These are phyloP conservation scores for Aspergillus hiratsukae DNA, from an alignment of 2,329 filamentous ascomycete genomes.

Conservation along the genomic window DNA sequence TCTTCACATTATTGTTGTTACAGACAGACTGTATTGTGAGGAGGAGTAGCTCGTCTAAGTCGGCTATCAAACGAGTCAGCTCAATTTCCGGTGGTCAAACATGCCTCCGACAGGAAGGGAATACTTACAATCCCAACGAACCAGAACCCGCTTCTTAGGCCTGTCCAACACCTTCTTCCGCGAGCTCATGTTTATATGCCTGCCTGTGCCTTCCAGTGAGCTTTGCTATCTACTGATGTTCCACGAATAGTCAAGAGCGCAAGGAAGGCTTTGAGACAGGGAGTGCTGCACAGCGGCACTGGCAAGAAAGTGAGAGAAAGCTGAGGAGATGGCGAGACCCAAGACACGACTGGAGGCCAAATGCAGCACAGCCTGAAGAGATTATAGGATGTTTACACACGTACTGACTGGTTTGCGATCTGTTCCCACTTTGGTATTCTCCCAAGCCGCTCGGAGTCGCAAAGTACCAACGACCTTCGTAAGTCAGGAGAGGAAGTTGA, in stretches of 20 bases:
- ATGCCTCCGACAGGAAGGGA: not conserved
- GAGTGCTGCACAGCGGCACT: not conserved
- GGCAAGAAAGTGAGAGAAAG: not conserved
- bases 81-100: not conserved
- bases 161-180: slow-evolving; percentile 18
- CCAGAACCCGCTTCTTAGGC: slow-evolving; percentile 32
- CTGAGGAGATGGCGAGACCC: not conserved
- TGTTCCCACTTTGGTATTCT: not conserved
- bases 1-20: slow-evolving; percentile 31
- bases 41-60: slow-evolving; percentile 41
- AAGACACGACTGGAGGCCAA: not conserved
- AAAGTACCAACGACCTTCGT: not conserved
- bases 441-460: not conserved
- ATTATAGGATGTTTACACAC: not conserved
- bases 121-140: slow-evolving; percentile 41
- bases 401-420: not conserved
- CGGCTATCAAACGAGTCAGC: slow-evolving; percentile 25
- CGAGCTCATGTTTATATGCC: slow-evolving; percentile 1
- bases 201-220: not conserved
- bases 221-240: not conserved
- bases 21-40: slow-evolving; percentile 41
- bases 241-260: too few relatives aligned
- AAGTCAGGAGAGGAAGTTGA: not conserved
- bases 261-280: not conserved
- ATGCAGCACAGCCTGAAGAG: not conserved